phyloP scores from a whole-genome alignment of 495 filamentous ascomycete genomes.

The Gamarada debralockiae region DNA sequence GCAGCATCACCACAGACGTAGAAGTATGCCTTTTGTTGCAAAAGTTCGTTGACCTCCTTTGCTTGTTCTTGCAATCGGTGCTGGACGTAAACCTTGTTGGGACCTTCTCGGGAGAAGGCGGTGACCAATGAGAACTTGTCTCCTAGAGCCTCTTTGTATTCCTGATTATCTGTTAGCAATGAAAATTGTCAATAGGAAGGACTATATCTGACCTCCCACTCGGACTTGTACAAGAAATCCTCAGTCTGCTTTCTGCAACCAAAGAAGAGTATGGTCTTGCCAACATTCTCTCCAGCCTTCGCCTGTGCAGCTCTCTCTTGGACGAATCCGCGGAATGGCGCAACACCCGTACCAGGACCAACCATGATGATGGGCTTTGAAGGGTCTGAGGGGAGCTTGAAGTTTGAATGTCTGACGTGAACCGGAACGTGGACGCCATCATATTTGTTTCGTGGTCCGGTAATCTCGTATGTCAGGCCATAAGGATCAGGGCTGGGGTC shows the following conservation, averaged over 20 bases:
- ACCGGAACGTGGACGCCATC: conserved; percentile 94
- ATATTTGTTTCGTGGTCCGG: conserved; percentile 92
- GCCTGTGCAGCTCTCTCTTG: conserved; percentile 86
- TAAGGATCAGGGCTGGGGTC: conserved; percentile 82
- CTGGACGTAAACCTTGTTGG: conserved; percentile 95
- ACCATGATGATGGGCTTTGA: conserved; percentile 93
- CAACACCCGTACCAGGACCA: conserved; percentile 94
- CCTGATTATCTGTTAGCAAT: conserved; percentile 40
- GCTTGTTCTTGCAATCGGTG: conserved; percentile 82
- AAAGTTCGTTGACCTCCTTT: conserved; percentile 79
- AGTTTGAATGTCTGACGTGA: conserved; percentile 97
- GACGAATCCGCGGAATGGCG: conserved; percentile 92
- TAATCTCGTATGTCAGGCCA: conserved; percentile 84
- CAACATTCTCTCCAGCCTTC: conserved; percentile 77
- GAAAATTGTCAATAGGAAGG: background rate
- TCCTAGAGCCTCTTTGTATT: conserved; percentile 76
- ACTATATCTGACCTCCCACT: conserved; percentile 86
- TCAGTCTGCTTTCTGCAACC: conserved; percentile 81
- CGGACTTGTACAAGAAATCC: conserved; percentile 88
- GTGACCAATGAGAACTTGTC: conserved; percentile 83
- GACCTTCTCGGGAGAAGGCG: conserved; percentile 85
- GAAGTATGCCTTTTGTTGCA: conserved; percentile 86
- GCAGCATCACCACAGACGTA: conserved; percentile 98
- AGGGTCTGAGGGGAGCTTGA: conserved; percentile 96
- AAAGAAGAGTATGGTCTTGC: conserved; percentile 89